Percentiles rank a stretch among this genome's conserved stretches.
These are phyloP conservation scores for Euryodendron excelsum DNA, from an alignment of 148 eudicot genomes.

Conservation along the genomic window DNA sequence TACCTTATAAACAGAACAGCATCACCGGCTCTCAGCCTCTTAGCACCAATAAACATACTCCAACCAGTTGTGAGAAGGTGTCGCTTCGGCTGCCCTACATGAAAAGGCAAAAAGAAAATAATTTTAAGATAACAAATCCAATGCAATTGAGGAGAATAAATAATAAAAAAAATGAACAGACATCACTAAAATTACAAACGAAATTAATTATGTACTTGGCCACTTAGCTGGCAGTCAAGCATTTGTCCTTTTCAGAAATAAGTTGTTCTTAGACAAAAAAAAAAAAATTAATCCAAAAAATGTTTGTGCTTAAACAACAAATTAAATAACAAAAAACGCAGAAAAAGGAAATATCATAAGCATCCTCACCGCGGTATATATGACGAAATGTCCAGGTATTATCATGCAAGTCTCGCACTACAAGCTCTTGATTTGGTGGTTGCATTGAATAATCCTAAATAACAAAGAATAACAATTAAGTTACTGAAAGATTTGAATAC, in stretches of 20 bases:
- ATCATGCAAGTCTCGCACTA: slow-evolving; percentile 92
- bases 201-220: neutral
- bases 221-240: neutral
- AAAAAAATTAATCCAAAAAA: too few relatives aligned
- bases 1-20: slow-evolving; percentile 92
- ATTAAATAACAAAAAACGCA: too few relatives aligned
- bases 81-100: slow-evolving; percentile 91
- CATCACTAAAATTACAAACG: neutral
- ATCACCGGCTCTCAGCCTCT: slow-evolving; percentile 91
- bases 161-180: neutral
- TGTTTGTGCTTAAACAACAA: too few relatives aligned
- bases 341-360: slow-evolving; percentile 1
- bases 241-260: neutral
- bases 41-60: slow-evolving; percentile 97
- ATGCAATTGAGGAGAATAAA: neutral
- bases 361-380: slow-evolving; percentile 79
- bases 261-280: neutral
- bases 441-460: slow-evolving; percentile 93
- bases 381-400: slow-evolving; percentile 98
- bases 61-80: slow-evolving; percentile 97
- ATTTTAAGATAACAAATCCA: neutral
- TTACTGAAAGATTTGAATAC: neutral
- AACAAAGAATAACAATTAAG: neutral
- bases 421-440: slow-evolving; percentile 97
- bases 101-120: slow-evolving; percentile 10